Conservation (phyloP, 768 basidiomycete genomes). For the Podaxis rugospora region DNA sequence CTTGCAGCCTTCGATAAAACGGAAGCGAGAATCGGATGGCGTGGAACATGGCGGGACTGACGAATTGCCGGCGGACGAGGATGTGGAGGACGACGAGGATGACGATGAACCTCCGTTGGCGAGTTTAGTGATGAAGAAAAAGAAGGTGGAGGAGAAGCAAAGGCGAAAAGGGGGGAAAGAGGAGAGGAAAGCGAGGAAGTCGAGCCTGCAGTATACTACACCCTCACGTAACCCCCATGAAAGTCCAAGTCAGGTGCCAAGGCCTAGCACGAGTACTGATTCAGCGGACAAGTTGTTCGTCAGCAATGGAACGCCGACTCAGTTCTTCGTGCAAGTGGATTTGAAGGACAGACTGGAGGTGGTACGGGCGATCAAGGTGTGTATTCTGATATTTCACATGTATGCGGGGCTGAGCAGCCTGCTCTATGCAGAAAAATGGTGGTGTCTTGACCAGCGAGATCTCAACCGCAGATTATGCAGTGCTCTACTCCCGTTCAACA, state of each 20-base stretch:
- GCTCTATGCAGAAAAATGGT: slow-evolving; percentile 51
- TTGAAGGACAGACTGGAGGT: slow-evolving; percentile 6
- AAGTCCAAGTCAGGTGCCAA: background rate
- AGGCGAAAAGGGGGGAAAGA: background rate
- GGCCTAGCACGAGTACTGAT: background rate
- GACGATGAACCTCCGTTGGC: background rate
- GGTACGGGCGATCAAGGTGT: slow-evolving; percentile 52
- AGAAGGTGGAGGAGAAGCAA: background rate
- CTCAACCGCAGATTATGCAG: slow-evolving; percentile 54
- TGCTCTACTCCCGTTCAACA: slow-evolving; percentile 47
- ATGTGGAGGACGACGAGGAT: background rate
- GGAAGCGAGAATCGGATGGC: slow-evolving; percentile 2
- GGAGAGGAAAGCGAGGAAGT: background rate
- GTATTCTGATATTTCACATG: slow-evolving; percentile 8
- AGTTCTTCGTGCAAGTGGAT: slow-evolving; percentile 70
- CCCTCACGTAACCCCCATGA: slow-evolving; percentile 3
- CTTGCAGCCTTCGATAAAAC: background rate
- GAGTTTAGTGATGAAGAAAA: background rate
- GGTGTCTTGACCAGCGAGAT: slow-evolving; percentile 54
- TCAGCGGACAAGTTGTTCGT: background rate
- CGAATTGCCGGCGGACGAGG: background rate
- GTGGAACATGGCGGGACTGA: background rate
- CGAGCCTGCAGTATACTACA: background rate
- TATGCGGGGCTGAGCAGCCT: background rate
- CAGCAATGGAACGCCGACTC: slow-evolving; percentile 34